phyloP scores from a whole-genome alignment of 2,329 filamentous ascomycete species.

The Trichoderma sp. region DNA sequence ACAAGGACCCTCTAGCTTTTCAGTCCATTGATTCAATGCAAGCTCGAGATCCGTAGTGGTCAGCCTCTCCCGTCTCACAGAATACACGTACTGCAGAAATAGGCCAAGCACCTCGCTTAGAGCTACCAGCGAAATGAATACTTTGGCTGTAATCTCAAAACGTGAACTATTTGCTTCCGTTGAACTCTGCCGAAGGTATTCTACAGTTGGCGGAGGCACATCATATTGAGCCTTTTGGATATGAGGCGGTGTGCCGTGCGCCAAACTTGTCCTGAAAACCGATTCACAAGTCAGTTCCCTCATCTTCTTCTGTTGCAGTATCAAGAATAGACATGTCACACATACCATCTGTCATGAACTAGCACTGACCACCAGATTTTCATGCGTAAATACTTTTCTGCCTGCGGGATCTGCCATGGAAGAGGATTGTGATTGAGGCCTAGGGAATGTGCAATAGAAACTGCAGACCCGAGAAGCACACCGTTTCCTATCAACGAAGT shows the following conservation, averaged over 20 bases:
- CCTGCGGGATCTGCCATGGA: constrained; percentile 53
- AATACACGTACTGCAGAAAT: constrained; percentile 40
- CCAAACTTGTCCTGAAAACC: constrained; percentile 49
- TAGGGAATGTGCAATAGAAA: constrained; percentile 55
- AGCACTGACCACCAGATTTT: constrained; percentile 59
- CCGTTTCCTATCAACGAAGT: constrained; percentile 62
- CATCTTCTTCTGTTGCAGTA: background rate
- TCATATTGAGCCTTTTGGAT: constrained; percentile 50
- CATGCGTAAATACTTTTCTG: constrained; percentile 54
- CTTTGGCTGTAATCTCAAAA: constrained; percentile 33
- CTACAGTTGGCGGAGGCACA: constrained; percentile 46
- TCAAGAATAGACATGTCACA: background rate
- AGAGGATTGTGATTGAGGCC: constrained; percentile 56
- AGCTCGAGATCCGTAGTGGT: constrained; percentile 41
- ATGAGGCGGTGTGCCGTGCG: constrained; percentile 55
- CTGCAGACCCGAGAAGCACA: constrained; percentile 50
- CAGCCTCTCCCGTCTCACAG: constrained; percentile 36
- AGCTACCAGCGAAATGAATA: constrained; percentile 49
- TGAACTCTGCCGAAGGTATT: constrained; percentile 37
- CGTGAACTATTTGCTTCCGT: constrained; percentile 27
- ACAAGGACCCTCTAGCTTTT: constrained; percentile 42
- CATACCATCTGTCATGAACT: constrained; percentile 57
- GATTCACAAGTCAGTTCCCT: background rate
- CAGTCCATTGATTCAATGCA: constrained; percentile 47
- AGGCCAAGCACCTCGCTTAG: constrained; percentile 45